Percentiles rank a stretch among this genome's conserved stretches.
Evolutionary conservation across 192 early-diverging fungal genomes (phyloP).

Genomic region (Coemansia sp.): DNA sequence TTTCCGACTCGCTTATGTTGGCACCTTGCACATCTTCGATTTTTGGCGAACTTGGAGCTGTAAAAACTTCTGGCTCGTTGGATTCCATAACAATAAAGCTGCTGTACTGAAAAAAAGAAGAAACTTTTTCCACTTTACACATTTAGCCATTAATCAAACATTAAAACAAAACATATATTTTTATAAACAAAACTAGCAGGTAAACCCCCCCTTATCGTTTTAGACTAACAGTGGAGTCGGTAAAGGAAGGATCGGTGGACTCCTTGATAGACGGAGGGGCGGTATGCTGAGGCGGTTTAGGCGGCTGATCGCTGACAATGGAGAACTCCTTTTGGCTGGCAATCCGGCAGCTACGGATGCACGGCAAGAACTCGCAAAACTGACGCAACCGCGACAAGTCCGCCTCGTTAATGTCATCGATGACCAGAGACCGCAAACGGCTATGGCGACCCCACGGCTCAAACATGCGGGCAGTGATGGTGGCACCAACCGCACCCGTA

Average conservation of each 20-base stretch:
- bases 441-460: slow-evolving; percentile 55
- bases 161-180: too few species aligned
- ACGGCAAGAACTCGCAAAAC: slow-evolving; percentile 52
- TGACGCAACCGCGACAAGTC: slow-evolving; percentile 42
- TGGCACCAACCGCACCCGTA: slow-evolving; percentile 34
- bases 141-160: too few species aligned
- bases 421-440: slow-evolving; percentile 30
- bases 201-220: slow-evolving; percentile 3
- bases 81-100: too few species aligned
- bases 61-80: too few species aligned
- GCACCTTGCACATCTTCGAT: too few species aligned
- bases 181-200: too few species aligned
- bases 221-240: slow-evolving; percentile 3
- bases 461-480: slow-evolving; percentile 44
- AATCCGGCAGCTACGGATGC: slow-evolving; percentile 48
- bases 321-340: slow-evolving; percentile 21
- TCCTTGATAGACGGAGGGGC: neutral
- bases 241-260: slow-evolving; percentile 1
- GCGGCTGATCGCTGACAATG: neutral
- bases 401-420: slow-evolving; percentile 51
- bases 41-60: too few species aligned
- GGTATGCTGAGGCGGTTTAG: neutral
- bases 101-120: too few species aligned
- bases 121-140: too few species aligned
- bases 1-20: neutral